Conservation (phyloP, 2,329 filamentous ascomycete species). For the Fusarium continuum region DNA sequence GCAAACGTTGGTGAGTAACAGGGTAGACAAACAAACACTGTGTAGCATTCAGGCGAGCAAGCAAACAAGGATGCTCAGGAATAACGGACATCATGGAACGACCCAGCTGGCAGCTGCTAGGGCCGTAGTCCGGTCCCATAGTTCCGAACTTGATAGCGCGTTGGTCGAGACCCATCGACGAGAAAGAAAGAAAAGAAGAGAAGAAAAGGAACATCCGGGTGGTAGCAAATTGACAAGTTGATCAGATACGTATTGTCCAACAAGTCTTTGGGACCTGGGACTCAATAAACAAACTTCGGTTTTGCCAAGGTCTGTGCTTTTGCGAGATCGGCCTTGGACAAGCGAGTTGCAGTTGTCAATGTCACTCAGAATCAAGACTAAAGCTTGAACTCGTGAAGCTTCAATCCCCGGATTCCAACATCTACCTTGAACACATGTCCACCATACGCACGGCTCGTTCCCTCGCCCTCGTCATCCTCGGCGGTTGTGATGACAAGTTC, state of each 20-base stretch:
- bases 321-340: not conserved
- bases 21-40: constrained; percentile 11
- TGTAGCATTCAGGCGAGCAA: constrained; percentile 19
- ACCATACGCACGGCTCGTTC: constrained; percentile 68
- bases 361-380: constrained; percentile 17
- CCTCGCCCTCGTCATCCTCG: constrained; percentile 70
- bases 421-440: constrained; percentile 81
- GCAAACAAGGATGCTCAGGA: constrained; percentile 5
- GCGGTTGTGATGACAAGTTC: constrained; percentile 84
- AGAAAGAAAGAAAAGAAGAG: constrained; percentile 5
- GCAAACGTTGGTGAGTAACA: constrained; percentile 5
- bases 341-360: not conserved
- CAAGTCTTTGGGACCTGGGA: too few relatives aligned
- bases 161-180: constrained; percentile 1
- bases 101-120: constrained; percentile 26
- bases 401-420: constrained; percentile 74
- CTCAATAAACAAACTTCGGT: constrained; percentile 12
- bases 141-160: constrained; percentile 2
- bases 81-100: constrained; percentile 5
- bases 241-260: constrained; percentile 5
- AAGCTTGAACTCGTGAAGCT: constrained; percentile 71
- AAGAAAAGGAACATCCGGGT: not conserved
- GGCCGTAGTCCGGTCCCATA: constrained; percentile 15
- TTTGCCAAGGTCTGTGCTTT: constrained; percentile 28
- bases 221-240: not conserved